phyloP scores from a whole-genome alignment of 1,139 yeast species.

The Diutina pseudorugosa region DNA sequence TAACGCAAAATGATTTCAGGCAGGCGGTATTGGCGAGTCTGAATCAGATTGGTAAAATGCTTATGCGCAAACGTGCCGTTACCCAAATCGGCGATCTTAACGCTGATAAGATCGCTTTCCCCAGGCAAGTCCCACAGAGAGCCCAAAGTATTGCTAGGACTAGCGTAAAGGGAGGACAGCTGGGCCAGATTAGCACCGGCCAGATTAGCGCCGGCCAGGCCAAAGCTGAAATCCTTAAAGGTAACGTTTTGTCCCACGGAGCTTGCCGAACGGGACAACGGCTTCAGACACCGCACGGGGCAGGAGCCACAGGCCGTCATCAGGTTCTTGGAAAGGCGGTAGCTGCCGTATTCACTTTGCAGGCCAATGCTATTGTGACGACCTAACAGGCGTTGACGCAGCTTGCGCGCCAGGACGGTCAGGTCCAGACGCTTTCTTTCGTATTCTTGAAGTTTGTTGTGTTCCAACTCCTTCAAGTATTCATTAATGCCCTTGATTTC shows the following conservation, averaged over 20 bases:
- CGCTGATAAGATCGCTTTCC: constrained; percentile 4
- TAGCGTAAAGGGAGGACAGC: background rate
- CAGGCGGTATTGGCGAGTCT: constrained; percentile 75
- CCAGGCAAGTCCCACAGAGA: background rate
- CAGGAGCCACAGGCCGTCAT: background rate
- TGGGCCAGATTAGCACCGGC: background rate
- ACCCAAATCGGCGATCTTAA: constrained; percentile 75
- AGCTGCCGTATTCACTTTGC: background rate
- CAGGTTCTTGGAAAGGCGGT: background rate
- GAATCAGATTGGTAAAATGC: constrained; percentile 76
- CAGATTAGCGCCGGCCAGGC: background rate
- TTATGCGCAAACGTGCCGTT: constrained; percentile 67
- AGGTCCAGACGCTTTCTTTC: constrained; percentile 1
- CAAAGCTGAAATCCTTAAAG: background rate
- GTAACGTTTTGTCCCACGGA: background rate
- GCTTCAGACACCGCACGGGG: constrained; percentile 3
- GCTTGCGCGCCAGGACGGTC: background rate
- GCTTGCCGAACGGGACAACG: background rate
- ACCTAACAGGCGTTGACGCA: background rate
- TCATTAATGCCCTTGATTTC: constrained; percentile 1
- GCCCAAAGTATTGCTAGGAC: background rate
- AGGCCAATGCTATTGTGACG: background rate
- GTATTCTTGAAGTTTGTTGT: background rate
- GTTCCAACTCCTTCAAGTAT: background rate
- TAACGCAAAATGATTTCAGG: constrained; percentile 66